Percentiles rank a stretch among this genome's conserved stretches.
phyloP scores from a whole-genome alignment of 2,329 filamentous ascomycete genomes.

The Trichophyton simii region DNA sequence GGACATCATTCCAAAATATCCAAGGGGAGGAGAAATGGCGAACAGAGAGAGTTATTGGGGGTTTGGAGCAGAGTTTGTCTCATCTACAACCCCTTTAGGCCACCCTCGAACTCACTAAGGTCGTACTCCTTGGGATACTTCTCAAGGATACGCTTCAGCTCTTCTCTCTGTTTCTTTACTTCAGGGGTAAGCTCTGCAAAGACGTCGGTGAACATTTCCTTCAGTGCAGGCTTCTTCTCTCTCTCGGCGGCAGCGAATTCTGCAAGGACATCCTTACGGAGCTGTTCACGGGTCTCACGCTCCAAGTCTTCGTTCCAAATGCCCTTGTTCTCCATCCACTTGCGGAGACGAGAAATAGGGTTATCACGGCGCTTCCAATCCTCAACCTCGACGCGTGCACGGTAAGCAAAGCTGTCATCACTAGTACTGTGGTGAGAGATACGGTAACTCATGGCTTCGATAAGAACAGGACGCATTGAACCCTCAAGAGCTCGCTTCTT shows the following conservation, averaged over 20 bases:
- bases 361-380: constrained; percentile 89
- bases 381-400: constrained; percentile 82
- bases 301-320: constrained; percentile 81
- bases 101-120: constrained; percentile 60
- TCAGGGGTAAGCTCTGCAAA: constrained; percentile 82
- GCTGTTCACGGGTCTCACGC: constrained; percentile 52
- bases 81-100: constrained; percentile 48
- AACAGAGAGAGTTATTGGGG: neutral
- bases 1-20: neutral
- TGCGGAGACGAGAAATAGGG: constrained; percentile 69
- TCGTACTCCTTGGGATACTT: constrained; percentile 91
- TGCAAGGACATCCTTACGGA: constrained; percentile 63
- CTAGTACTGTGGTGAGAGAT: constrained; percentile 94
- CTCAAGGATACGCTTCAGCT: constrained; percentile 65
- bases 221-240: constrained; percentile 43
- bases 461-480: constrained; percentile 69
- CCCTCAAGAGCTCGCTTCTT: constrained; percentile 64
- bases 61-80: neutral
- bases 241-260: constrained; percentile 63
- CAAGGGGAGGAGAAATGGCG: neutral
- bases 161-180: constrained; percentile 58
- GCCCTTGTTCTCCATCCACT: constrained; percentile 75
- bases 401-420: constrained; percentile 93
- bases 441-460: constrained; percentile 97
- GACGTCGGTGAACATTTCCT: constrained; percentile 63